Evolutionary conservation across 1,284 basidiomycete species (phyloP).

Genomic region (Cryptococcus sp.): DNA sequence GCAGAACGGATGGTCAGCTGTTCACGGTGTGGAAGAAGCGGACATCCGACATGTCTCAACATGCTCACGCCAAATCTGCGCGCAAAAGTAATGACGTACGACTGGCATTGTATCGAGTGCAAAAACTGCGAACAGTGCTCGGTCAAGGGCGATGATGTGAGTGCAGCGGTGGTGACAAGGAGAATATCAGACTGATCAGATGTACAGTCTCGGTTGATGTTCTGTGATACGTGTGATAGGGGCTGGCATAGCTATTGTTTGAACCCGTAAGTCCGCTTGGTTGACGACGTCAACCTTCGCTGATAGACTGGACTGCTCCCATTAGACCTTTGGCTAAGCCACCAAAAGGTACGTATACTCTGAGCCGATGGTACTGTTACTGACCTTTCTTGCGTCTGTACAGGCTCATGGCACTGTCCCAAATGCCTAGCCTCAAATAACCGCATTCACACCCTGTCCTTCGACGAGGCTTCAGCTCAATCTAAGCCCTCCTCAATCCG

Average conservation of each 20-base stretch:
- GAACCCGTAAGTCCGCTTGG: slow-evolving; percentile 58
- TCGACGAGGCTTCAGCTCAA: neutral
- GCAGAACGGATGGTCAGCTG: slow-evolving; percentile 47
- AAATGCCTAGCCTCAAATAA: slow-evolving; percentile 12
- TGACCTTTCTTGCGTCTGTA: slow-evolving; percentile 1
- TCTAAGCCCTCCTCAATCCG: slow-evolving; percentile 5
- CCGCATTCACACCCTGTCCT: slow-evolving; percentile 1
- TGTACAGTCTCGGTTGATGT: slow-evolving; percentile 73
- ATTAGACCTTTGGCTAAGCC: slow-evolving; percentile 62
- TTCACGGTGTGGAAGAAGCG: slow-evolving; percentile 41
- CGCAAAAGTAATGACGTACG: slow-evolving; percentile 65
- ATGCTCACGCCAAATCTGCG: slow-evolving; percentile 57
- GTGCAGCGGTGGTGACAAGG: slow-evolving; percentile 43
- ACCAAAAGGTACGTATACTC: slow-evolving; percentile 67
- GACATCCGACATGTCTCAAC: slow-evolving; percentile 73
- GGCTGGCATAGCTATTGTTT: slow-evolving; percentile 94
- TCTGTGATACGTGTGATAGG: slow-evolving; percentile 94
- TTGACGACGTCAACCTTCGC: neutral
- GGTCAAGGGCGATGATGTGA: slow-evolving; percentile 84
- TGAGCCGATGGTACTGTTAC: neutral
- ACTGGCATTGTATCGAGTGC: slow-evolving; percentile 91
- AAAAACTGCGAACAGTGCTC: slow-evolving; percentile 89
- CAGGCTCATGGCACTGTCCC: slow-evolving; percentile 28
- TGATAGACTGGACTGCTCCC: neutral
- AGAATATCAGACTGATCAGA: neutral